These are phyloP conservation scores for Starmera stellimalicola DNA, from an alignment of 1,139 yeast species.

Conservation along the genomic window DNA sequence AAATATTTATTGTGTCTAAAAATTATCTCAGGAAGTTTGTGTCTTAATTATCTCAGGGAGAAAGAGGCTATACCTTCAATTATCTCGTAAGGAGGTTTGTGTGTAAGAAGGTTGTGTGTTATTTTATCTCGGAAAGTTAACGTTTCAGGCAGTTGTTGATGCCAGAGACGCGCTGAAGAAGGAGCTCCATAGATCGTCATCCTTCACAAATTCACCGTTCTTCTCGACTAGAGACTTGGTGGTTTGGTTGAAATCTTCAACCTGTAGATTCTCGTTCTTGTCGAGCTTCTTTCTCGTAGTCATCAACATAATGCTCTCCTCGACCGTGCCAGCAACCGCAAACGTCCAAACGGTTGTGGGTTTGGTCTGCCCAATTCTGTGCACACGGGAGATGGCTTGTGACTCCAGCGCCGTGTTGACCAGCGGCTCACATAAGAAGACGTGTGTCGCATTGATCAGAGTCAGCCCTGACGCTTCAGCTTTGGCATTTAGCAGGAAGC, in stretches of 20 bases:
- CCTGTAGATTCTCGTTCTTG: conserved; percentile 22
- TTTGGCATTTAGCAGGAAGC: conserved; percentile 75
- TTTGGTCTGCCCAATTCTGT: conserved; percentile 78
- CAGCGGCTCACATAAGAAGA: conserved; percentile 82
- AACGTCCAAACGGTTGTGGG: conserved; percentile 89
- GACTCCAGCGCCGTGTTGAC: conserved; percentile 81
- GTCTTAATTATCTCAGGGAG: too few species aligned
- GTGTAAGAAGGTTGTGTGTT: too few species aligned
- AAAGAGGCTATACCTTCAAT: too few species aligned
- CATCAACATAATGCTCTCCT: conserved; percentile 59
- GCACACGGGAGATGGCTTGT: conserved; percentile 88
- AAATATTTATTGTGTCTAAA: too few species aligned
- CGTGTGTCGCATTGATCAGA: conserved; percentile 83
- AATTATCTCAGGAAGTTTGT: too few species aligned
- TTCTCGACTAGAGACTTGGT: conserved; percentile 31
- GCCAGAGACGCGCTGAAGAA: conserved; percentile 28
- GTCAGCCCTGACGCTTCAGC: conserved; percentile 89
- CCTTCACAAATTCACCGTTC: conserved; percentile 46
- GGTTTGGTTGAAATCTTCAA: conserved; percentile 31
- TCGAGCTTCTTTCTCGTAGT: conserved; percentile 15
- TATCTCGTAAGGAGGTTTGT: too few species aligned
- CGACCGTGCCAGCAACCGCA: conserved; percentile 78
- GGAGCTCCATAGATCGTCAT: conserved; percentile 52
- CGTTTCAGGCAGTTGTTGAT: too few species aligned
- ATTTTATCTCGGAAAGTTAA: too few species aligned